These are phyloP conservation scores for Paxillus involutus DNA, from an alignment of 768 basidiomycete genomes.

Conservation along the genomic window DNA sequence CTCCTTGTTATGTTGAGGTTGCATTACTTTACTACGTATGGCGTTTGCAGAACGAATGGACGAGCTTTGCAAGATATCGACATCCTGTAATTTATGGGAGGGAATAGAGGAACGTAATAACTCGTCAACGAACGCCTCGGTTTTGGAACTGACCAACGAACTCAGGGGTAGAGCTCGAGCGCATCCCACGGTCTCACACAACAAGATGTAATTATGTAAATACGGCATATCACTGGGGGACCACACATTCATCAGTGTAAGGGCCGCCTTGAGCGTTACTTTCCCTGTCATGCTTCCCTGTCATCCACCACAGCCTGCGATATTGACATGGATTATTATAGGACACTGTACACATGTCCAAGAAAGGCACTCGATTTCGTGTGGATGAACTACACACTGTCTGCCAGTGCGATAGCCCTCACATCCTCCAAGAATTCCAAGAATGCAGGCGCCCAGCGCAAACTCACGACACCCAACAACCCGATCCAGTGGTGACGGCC, in stretches of 20 bases:
- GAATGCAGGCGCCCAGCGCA: conserved; percentile 13
- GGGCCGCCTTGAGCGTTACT: neutral
- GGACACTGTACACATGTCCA: too few species aligned
- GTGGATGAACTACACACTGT: too few species aligned
- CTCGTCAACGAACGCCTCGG: neutral
- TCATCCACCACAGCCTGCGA: too few species aligned
- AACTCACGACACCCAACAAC: conserved; percentile 8
- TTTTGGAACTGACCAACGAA: too few species aligned
- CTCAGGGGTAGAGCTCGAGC: too few species aligned
- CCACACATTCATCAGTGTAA: neutral
- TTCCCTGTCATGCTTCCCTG: neutral
- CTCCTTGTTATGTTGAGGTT: neutral
- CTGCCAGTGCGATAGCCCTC: neutral
- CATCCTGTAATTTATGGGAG: neutral
- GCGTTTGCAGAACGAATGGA: neutral
- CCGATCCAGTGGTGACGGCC: neutral
- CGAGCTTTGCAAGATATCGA: neutral
- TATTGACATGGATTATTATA: too few species aligned
- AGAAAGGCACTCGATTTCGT: too few species aligned
- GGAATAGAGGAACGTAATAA: neutral
- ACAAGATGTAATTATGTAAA: too few species aligned
- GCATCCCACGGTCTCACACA: too few species aligned
- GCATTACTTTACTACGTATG: conserved; percentile 1
- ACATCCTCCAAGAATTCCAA: conserved; percentile 5
- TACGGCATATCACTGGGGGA: neutral